phyloP scores from a whole-genome alignment of 257 asterid genomes.

The Cinchona pubescens region DNA sequence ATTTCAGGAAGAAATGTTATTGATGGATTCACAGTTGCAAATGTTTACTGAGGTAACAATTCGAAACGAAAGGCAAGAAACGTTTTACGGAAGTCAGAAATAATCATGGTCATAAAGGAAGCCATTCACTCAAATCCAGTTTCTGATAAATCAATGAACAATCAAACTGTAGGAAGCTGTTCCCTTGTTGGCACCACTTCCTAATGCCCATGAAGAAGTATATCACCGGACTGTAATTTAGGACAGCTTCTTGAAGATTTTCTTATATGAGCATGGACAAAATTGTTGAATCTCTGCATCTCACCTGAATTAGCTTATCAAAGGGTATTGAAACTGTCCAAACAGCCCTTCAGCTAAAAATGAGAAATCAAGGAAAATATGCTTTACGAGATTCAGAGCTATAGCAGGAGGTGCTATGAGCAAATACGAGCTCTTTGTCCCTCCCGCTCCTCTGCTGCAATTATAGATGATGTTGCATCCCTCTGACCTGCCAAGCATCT shows the following conservation, averaged over 20 bases:
- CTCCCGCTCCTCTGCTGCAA: constrained; percentile 42
- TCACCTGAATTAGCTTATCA: constrained; percentile 3
- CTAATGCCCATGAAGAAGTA: not conserved
- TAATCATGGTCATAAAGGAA: constrained; percentile 6
- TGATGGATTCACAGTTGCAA: not conserved
- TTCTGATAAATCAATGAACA: not conserved
- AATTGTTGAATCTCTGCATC: not conserved
- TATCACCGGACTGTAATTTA: not conserved
- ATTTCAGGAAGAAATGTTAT: not conserved
- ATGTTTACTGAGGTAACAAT: constrained; percentile 12
- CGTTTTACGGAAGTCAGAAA: not conserved
- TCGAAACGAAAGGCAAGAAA: not conserved
- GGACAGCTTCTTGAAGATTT: not conserved
- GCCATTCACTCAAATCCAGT: constrained; percentile 6
- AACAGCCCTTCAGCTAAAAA: constrained; percentile 1
- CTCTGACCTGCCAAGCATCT: constrained; percentile 58
- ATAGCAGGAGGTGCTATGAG: constrained; percentile 34
- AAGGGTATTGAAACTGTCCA: not conserved
- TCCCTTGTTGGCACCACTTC: not conserved
- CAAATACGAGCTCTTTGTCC: constrained; percentile 55
- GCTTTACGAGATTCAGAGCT: too few relatives aligned
- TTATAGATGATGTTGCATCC: constrained; percentile 41
- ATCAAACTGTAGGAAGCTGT: constrained; percentile 2
- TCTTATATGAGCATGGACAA: not conserved
- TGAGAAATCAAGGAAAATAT: not conserved